Evolutionary conservation across 2,329 filamentous ascomycete species (phyloP).

Genomic region (Macroventuria anomochaeta): DNA sequence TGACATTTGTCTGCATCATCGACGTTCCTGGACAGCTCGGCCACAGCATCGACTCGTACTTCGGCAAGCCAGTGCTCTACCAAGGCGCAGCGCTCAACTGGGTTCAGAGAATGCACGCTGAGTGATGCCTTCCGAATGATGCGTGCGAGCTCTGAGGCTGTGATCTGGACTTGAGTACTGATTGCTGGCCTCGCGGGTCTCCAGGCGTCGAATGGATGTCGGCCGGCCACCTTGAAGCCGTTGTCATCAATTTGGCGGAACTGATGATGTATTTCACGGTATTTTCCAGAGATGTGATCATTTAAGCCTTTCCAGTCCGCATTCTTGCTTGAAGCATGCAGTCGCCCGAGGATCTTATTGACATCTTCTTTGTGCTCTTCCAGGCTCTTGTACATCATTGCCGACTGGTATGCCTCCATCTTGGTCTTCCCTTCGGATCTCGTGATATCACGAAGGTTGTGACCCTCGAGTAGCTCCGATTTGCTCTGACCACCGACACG

Average conservation of each 20-base stretch:
- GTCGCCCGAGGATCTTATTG: conserved; percentile 8
- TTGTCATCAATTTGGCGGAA: conserved; percentile 26
- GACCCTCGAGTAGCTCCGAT: conserved; percentile 57
- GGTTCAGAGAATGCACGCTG: conserved; percentile 19
- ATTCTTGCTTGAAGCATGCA: conserved; percentile 17
- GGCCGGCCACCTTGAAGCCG: conserved; percentile 26
- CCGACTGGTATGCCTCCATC: conserved; percentile 20
- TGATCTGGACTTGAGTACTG: not conserved
- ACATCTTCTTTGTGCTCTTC: conserved; percentile 16
- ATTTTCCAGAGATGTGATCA: conserved; percentile 18
- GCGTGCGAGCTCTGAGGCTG: not conserved
- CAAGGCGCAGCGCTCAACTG: conserved; percentile 20
- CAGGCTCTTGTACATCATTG: conserved; percentile 21
- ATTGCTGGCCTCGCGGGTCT: not conserved
- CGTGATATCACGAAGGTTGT: conserved; percentile 56
- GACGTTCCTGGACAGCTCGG: conserved; percentile 23
- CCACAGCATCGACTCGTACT: conserved; percentile 16
- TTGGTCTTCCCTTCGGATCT: conserved; percentile 29
- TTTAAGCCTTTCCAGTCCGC: conserved; percentile 29
- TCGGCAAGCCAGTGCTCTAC: conserved; percentile 26
- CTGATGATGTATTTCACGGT: conserved; percentile 27
- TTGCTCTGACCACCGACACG: conserved; percentile 67
- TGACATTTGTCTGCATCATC: conserved; percentile 18
- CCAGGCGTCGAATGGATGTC: conserved; percentile 37
- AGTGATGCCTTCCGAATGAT: conserved; percentile 17